Conservation (phyloP, 2,329 filamentous ascomycete genomes). For the Mycogone perniciosa region DNA sequence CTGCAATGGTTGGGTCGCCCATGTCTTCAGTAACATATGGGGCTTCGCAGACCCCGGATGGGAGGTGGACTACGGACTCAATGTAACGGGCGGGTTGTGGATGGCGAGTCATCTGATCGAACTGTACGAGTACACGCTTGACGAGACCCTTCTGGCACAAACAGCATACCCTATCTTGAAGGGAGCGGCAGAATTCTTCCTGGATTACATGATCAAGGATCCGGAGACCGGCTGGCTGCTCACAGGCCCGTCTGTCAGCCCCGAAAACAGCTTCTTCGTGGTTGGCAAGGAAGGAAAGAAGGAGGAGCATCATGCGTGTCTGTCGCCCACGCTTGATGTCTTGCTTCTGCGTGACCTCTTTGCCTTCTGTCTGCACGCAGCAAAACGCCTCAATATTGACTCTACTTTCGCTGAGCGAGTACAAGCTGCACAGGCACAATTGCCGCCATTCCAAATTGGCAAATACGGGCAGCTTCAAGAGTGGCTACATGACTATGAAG, state of each 20-base stretch:
- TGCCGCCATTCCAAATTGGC: slow-evolving; percentile 10
- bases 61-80: slow-evolving; percentile 9
- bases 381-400: neutral
- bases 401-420: neutral
- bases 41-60: slow-evolving; percentile 10
- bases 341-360: slow-evolving; percentile 10
- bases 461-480: slow-evolving; percentile 11
- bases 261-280: slow-evolving; percentile 11
- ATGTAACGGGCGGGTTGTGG: slow-evolving; percentile 11
- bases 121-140: slow-evolving; percentile 8
- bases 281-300: neutral
- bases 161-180: slow-evolving; percentile 1
- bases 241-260: slow-evolving; percentile 9
- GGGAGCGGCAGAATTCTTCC: slow-evolving; percentile 5
- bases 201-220: slow-evolving; percentile 13
- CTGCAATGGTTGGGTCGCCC: slow-evolving; percentile 8
- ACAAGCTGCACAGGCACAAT: neutral
- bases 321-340: slow-evolving; percentile 9
- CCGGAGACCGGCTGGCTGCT: slow-evolving; percentile 8
- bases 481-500: slow-evolving; percentile 11
- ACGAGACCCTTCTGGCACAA: neutral
- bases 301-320: slow-evolving; percentile 2
- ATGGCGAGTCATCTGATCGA: slow-evolving; percentile 8
- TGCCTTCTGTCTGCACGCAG: slow-evolving; percentile 3
- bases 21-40: slow-evolving; percentile 11